These are phyloP conservation scores for Raphanus hybrid DNA, from an alignment of 441 rosid genomes.

Conservation along the genomic window DNA sequence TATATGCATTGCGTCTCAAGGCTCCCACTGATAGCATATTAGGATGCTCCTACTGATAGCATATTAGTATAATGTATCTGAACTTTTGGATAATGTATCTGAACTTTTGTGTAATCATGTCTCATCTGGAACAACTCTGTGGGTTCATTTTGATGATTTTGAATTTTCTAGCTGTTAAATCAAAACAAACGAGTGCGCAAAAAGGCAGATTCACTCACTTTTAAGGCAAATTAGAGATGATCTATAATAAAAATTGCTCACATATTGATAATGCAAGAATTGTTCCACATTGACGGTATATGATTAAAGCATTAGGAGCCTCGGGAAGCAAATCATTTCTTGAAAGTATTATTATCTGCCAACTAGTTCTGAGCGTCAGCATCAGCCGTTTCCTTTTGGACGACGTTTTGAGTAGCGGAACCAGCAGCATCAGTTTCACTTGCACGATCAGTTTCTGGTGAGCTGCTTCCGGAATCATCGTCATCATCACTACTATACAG, in stretches of 20 bases:
- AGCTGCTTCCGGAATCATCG: background rate
- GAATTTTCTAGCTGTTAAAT: background rate
- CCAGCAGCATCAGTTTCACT: background rate
- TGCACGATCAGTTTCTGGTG: background rate
- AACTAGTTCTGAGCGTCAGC: too few relatives aligned
- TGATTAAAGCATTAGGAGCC: background rate
- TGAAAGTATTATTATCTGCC: too few relatives aligned
- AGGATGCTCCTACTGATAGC: background rate
- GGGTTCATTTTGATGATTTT: background rate
- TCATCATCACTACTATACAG: background rate
- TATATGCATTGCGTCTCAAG: background rate
- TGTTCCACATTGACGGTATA: background rate
- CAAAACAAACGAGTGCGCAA: background rate
- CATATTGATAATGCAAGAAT: background rate
- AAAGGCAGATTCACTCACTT: background rate
- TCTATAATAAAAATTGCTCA: background rate
- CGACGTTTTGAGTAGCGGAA: background rate
- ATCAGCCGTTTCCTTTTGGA: too few relatives aligned
- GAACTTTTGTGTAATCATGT: background rate
- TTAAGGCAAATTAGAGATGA: background rate
- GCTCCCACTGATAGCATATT: background rate
- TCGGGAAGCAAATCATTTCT: background rate
- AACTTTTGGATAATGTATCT: background rate
- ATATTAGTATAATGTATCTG: background rate
- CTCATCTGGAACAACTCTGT: background rate